A percentile compares a stretch with the other conserved stretches of the same genome.
phyloP scores from a whole-genome alignment of 2,329 filamentous ascomycete genomes.

The Fusarium acutatum region DNA sequence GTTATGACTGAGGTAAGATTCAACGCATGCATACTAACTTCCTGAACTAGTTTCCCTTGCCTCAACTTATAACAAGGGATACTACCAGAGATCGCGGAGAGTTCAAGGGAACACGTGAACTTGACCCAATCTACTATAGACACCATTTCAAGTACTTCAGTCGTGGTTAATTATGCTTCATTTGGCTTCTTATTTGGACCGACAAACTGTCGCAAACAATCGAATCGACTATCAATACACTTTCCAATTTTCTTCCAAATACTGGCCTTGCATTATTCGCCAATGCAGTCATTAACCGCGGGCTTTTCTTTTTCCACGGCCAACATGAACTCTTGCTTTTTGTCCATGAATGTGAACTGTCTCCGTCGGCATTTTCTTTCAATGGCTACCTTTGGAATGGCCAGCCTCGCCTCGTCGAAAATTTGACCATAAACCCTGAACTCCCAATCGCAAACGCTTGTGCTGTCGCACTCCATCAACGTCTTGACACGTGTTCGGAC shows the following conservation, averaged over 20 bases:
- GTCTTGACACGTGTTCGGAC: conserved; percentile 25
- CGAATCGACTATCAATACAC: conserved; percentile 30
- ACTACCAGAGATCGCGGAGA: neutral
- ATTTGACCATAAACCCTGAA: conserved; percentile 36
- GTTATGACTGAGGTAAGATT: neutral
- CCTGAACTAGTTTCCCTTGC: neutral
- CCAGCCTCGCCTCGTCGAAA: conserved; percentile 22
- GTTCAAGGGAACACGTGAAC: neutral
- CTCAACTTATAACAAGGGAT: neutral
- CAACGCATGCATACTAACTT: neutral
- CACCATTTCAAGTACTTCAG: neutral
- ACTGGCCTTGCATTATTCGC: neutral
- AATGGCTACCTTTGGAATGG: conserved; percentile 8
- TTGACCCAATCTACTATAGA: neutral
- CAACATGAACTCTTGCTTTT: conserved; percentile 26
- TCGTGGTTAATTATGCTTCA: conserved; percentile 13
- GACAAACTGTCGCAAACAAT: conserved; percentile 14
- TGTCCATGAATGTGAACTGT: conserved; percentile 22
- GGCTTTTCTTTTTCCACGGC: conserved; percentile 8
- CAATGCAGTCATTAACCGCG: conserved; percentile 4
- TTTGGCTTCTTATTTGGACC: conserved; percentile 15
- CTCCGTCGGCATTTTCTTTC: conserved; percentile 12
- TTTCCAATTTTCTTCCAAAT: conserved; percentile 5
- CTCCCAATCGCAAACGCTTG: conserved; percentile 42
- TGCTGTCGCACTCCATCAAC: conserved; percentile 34